Percentiles rank a stretch among this genome's conserved stretches.
These are phyloP conservation scores for Alternaria brassicae DNA, from an alignment of 2,329 filamentous ascomycete species.

Conservation along the genomic window DNA sequence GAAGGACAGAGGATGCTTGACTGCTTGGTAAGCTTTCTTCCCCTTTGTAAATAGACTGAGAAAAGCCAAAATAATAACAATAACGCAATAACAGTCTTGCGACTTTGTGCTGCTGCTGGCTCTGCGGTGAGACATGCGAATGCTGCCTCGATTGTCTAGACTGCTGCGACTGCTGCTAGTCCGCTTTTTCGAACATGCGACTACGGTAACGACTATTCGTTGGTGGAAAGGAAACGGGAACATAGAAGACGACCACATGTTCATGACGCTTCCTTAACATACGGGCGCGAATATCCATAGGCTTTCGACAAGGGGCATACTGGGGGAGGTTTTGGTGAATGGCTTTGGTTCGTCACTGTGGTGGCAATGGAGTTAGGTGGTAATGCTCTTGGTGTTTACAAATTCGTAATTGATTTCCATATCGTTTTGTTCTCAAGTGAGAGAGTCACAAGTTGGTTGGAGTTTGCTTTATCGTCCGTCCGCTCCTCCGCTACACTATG, in stretches of 20 bases:
- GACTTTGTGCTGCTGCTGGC: conserved; percentile 48
- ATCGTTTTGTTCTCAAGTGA: conserved; percentile 1
- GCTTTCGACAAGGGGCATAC: neutral
- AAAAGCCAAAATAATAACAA: neutral
- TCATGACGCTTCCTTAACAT: neutral
- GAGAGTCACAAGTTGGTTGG: conserved; percentile 15
- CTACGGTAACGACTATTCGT: neutral
- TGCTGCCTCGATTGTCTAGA: conserved; percentile 45
- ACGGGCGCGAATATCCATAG: neutral
- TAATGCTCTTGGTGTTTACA: neutral
- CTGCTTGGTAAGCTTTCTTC: conserved; percentile 36
- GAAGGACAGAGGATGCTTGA: conserved; percentile 45
- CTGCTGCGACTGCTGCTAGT: conserved; percentile 37
- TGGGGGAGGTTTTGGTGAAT: neutral
- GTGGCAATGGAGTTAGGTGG: neutral
- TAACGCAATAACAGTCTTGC: conserved; percentile 33
- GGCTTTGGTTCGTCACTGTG: neutral
- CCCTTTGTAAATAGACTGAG: neutral
- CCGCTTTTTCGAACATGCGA: neutral
- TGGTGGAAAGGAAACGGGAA: neutral
- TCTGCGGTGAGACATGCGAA: conserved; percentile 48
- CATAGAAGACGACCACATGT: neutral
- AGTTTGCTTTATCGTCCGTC: neutral
- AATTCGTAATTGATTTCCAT: neutral
- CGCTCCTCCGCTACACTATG: conserved; percentile 16